Evolutionary conservation across 192 early-diverging fungal species (phyloP).

Genomic region (Dimargaris verticillata): DNA sequence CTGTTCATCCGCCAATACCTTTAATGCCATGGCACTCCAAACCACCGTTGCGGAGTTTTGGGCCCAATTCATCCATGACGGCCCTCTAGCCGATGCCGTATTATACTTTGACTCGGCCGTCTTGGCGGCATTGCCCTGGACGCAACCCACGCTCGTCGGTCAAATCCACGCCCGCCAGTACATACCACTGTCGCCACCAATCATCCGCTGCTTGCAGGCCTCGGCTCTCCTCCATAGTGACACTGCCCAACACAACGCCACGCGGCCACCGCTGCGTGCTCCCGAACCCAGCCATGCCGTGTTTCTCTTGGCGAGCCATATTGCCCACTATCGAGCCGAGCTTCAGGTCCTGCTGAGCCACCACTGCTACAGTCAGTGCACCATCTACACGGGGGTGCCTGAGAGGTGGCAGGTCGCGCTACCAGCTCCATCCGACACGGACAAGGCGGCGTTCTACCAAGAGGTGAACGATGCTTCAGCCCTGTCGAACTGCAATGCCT

Average conservation of each 20-base stretch:
- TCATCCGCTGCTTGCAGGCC: background rate
- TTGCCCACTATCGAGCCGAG: background rate
- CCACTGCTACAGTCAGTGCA: conserved; percentile 1
- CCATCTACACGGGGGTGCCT: conserved; percentile 1
- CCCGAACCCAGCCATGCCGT: background rate
- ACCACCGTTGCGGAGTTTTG: background rate
- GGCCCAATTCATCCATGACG: background rate
- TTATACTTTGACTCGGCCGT: background rate
- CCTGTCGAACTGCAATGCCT: no score
- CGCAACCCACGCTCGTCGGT: background rate
- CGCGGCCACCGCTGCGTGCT: background rate
- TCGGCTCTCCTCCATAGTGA: background rate
- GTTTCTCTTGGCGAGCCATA: background rate
- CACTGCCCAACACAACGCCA: background rate
- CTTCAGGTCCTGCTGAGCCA: background rate
- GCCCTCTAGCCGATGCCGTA: background rate
- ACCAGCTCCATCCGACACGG: background rate
- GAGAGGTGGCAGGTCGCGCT: background rate
- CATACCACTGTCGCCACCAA: background rate
- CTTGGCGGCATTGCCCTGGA: background rate
- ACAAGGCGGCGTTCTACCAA: no score
- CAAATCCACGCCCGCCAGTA: background rate
- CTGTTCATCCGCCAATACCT: no score
- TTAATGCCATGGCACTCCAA: no score
- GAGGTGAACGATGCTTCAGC: no score